Percentiles rank a stretch among this genome's conserved stretches.
These are phyloP conservation scores for Termitomyces sp. DNA, from an alignment of 768 basidiomycete species.

Conservation along the genomic window DNA sequence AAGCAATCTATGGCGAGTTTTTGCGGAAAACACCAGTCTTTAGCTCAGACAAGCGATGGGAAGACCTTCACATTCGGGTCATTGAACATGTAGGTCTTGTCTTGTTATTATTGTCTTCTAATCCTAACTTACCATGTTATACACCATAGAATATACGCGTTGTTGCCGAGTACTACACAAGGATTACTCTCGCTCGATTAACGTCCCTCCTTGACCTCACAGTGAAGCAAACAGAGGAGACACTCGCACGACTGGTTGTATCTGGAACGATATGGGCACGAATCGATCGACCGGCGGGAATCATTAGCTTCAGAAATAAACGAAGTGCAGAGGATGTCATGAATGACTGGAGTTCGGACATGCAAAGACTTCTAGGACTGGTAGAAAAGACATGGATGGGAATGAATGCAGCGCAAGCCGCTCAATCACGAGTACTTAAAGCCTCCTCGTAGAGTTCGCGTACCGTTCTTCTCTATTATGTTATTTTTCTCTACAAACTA, in stretches of 20 bases:
- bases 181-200: constrained; percentile 80
- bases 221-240: constrained; percentile 78
- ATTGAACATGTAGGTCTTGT: constrained; percentile 81
- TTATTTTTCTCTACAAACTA: not conserved
- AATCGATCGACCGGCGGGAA: constrained; percentile 85
- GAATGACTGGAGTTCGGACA: constrained; percentile 98
- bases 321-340: constrained; percentile 86
- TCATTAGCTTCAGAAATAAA: constrained; percentile 83
- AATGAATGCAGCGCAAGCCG: constrained; percentile 85
- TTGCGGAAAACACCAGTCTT: constrained; percentile 81
- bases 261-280: constrained; percentile 91
- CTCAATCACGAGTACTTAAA: constrained; percentile 55
- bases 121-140: not conserved
- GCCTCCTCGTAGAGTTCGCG: constrained; percentile 18
- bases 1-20: constrained; percentile 79
- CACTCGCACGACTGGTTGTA: constrained; percentile 84
- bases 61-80: constrained; percentile 91
- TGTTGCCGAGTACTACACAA: constrained; percentile 90
- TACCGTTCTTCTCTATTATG: constrained; percentile 16
- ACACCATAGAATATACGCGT: constrained; percentile 84
- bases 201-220: constrained; percentile 85
- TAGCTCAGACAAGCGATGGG: constrained; percentile 75
- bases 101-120: not conserved
- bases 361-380: constrained; percentile 84
- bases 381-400: constrained; percentile 99